These are phyloP conservation scores for Colletotrichum sp. DNA, from an alignment of 2,329 filamentous ascomycete genomes.

Conservation along the genomic window DNA sequence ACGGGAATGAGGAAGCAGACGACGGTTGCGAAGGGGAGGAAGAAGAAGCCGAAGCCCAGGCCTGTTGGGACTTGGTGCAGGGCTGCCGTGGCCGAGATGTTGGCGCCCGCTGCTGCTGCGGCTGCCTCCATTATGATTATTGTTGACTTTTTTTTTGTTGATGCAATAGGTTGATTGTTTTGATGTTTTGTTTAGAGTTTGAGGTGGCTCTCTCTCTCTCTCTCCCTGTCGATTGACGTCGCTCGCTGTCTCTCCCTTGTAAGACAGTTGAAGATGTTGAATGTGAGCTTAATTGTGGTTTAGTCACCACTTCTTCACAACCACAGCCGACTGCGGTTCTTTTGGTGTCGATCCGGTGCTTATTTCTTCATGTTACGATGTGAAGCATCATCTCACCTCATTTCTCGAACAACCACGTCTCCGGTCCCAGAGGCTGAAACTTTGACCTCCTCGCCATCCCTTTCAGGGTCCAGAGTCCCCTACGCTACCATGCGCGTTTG, in stretches of 20 bases:
- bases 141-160: background rate
- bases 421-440: conserved; percentile 9
- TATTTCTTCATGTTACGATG: background rate
- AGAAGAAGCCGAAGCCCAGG: conserved; percentile 32
- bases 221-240: background rate
- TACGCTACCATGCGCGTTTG: background rate
- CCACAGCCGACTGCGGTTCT: background rate
- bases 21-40: conserved; percentile 49
- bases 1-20: conserved; percentile 58
- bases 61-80: background rate
- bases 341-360: background rate
- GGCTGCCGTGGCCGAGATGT: background rate
- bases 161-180: background rate
- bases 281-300: background rate
- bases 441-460: background rate
- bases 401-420: conserved; percentile 3
- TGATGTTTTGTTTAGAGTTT: background rate
- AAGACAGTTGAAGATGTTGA: background rate
- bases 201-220: background rate
- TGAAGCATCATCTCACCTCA: background rate
- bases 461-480: conserved; percentile 4
- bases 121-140: background rate
- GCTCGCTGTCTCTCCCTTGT: background rate
- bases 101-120: background rate
- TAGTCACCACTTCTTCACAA: background rate